These are phyloP conservation scores for Calonectria pteridis DNA, from an alignment of 2,329 filamentous ascomycete species.

Conservation along the genomic window DNA sequence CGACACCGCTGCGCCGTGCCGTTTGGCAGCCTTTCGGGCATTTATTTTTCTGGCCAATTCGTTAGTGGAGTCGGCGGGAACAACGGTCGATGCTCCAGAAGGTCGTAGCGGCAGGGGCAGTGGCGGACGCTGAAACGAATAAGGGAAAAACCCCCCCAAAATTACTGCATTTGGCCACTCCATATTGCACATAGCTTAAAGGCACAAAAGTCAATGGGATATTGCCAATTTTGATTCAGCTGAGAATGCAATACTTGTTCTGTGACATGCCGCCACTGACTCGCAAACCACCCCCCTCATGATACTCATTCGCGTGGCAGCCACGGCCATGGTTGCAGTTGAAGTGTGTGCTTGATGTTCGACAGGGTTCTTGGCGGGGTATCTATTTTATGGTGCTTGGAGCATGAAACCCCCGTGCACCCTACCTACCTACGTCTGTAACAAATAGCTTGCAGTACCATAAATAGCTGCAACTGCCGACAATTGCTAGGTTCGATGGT, in stretches of 20 bases:
- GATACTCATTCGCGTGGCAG: not conserved
- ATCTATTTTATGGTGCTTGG: conserved; percentile 18
- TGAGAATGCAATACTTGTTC: not conserved
- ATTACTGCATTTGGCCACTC: not conserved
- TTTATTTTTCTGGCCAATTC: not conserved
- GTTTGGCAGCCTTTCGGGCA: conserved; percentile 2
- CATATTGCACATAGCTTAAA: conserved; percentile 10
- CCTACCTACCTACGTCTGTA: conserved; percentile 9
- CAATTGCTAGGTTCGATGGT: not conserved
- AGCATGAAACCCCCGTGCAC: conserved; percentile 12
- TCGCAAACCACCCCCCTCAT: not conserved
- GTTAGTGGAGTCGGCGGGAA: conserved; percentile 10
- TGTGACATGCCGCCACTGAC: not conserved
- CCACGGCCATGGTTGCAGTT: not conserved
- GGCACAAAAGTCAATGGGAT: not conserved
- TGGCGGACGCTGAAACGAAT: conserved; percentile 3
- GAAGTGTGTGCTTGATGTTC: not conserved
- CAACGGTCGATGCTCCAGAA: not conserved
- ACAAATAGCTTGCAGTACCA: not conserved
- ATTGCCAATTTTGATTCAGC: not conserved
- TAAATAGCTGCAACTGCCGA: conserved; percentile 1
- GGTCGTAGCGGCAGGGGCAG: conserved; percentile 15
- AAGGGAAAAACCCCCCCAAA: not conserved
- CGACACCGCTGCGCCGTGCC: conserved; percentile 1
- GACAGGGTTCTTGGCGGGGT: conserved; percentile 22